Percentiles rank a stretch among this genome's conserved stretches.
phyloP scores from a whole-genome alignment of 1,284 basidiomycete species.

The Cryptococcus sp. region DNA sequence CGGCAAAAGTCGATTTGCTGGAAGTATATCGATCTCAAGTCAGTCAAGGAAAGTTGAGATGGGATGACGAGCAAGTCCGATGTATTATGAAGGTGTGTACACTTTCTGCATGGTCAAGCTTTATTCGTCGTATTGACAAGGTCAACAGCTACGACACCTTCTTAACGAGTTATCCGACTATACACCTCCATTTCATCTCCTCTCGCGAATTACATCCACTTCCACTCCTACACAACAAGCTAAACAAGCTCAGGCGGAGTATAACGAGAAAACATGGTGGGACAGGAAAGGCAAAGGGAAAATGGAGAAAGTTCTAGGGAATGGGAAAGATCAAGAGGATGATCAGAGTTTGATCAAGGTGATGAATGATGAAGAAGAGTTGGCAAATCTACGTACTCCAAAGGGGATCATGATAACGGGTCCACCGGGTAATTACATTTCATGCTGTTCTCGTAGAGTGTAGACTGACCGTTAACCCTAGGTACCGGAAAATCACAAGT shows the following conservation, averaged over 20 bases:
- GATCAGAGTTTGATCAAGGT: slow-evolving; percentile 32
- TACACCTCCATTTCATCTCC: slow-evolving; percentile 40
- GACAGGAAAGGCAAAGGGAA: slow-evolving; percentile 18
- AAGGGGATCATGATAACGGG: slow-evolving; percentile 56
- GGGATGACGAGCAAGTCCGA: slow-evolving; percentile 63
- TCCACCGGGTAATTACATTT: slow-evolving; percentile 40
- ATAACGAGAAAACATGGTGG: slow-evolving; percentile 1
- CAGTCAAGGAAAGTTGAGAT: slow-evolving; percentile 54
- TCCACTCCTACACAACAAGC: slow-evolving; percentile 21
- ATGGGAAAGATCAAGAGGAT: slow-evolving; percentile 1
- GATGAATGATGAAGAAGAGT: slow-evolving; percentile 57
- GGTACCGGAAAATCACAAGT: slow-evolving; percentile 59
- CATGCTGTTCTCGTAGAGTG: background rate
- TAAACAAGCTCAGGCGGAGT: background rate
- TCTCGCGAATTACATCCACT: slow-evolving; percentile 33
- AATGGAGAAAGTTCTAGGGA: background rate
- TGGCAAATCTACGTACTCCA: slow-evolving; percentile 57
- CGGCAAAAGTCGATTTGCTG: slow-evolving; percentile 46
- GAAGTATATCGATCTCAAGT: slow-evolving; percentile 53
- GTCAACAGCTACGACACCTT: slow-evolving; percentile 38
- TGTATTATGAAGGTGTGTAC: slow-evolving; percentile 59
- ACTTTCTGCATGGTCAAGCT: background rate
- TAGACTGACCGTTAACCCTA: background rate
- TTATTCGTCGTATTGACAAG: background rate
- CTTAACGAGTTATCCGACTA: slow-evolving; percentile 36